phyloP scores from a whole-genome alignment of 1,284 basidiomycete genomes.

The Cryptococcus sp. region DNA sequence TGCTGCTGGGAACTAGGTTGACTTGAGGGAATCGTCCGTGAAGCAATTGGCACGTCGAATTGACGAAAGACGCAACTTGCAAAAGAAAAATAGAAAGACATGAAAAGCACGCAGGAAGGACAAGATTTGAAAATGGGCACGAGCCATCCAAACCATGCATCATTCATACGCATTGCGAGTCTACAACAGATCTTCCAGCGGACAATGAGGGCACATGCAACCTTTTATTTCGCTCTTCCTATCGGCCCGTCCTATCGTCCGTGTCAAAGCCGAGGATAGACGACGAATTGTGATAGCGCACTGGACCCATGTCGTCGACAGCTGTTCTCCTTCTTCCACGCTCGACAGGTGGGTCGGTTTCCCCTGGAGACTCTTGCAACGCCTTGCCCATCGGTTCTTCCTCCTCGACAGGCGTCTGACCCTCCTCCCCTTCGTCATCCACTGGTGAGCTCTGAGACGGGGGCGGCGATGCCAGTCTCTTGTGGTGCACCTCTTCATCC shows the following conservation, averaged over 20 bases:
- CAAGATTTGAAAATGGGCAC: too few species aligned
- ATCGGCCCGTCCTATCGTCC: background rate
- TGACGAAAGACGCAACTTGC: too few species aligned
- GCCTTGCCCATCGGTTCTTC: background rate
- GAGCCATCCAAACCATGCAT: too few species aligned
- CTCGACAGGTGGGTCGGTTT: too few species aligned
- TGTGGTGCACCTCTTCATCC: background rate
- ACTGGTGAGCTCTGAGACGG: background rate
- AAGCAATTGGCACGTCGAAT: too few species aligned
- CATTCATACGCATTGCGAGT: too few species aligned
- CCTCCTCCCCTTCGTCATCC: background rate
- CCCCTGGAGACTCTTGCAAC: too few species aligned
- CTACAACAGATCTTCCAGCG: too few species aligned
- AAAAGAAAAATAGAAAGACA: too few species aligned
- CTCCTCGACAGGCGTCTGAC: background rate
- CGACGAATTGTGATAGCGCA: background rate
- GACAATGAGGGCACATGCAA: too few species aligned
- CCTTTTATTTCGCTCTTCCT: conserved; percentile 5
- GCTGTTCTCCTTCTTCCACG: background rate
- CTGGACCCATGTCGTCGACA: background rate
- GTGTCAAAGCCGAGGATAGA: background rate
- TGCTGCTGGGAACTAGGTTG: conserved; percentile 1
- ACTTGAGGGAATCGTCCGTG: too few species aligned
- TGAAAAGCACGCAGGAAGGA: too few species aligned
- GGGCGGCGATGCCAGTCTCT: background rate